Evolutionary conservation across 2,329 filamentous ascomycete species (phyloP).

Genomic region (Pseudogymnoascus pannorum): DNA sequence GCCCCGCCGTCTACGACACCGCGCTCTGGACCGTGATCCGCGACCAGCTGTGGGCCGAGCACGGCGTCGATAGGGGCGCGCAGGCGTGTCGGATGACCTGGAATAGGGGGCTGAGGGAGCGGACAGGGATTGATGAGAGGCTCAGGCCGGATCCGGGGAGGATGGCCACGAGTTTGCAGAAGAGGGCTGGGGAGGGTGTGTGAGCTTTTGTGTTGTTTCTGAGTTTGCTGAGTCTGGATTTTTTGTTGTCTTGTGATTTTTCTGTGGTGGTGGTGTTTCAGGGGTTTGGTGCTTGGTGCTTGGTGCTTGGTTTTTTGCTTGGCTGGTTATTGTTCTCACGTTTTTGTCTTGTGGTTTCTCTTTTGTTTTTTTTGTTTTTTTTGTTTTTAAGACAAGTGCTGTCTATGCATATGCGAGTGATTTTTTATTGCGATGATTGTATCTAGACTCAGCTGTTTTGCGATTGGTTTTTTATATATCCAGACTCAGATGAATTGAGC

Average conservation of each 20-base stretch:
- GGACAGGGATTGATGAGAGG: not conserved
- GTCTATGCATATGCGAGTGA: not conserved
- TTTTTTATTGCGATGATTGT: not conserved
- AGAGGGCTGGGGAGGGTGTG: not conserved
- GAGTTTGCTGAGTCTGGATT: slow-evolving; percentile 4
- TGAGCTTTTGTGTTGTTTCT: no score
- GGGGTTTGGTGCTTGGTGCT: not conserved
- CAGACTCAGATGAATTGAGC: no score
- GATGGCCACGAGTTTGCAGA: not conserved
- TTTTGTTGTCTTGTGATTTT: not conserved
- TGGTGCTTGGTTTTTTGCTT: not conserved
- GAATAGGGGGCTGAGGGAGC: not conserved
- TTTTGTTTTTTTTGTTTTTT: not conserved
- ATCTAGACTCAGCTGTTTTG: not conserved
- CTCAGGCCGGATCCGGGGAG: not conserved
- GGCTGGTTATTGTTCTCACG: not conserved
- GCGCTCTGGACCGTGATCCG: not conserved
- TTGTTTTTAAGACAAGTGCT: slow-evolving; percentile 4
- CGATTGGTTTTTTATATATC: not conserved
- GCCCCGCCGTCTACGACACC: not conserved
- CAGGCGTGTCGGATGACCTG: not conserved
- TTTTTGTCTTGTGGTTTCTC: not conserved
- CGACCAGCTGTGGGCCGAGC: not conserved
- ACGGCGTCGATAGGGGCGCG: not conserved
- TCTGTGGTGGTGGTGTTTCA: not conserved